Percentiles rank a stretch among this genome's conserved stretches.
These are phyloP conservation scores for Trichoderma virens DNA, from an alignment of 495 filamentous ascomycete species.

Conservation along the genomic window DNA sequence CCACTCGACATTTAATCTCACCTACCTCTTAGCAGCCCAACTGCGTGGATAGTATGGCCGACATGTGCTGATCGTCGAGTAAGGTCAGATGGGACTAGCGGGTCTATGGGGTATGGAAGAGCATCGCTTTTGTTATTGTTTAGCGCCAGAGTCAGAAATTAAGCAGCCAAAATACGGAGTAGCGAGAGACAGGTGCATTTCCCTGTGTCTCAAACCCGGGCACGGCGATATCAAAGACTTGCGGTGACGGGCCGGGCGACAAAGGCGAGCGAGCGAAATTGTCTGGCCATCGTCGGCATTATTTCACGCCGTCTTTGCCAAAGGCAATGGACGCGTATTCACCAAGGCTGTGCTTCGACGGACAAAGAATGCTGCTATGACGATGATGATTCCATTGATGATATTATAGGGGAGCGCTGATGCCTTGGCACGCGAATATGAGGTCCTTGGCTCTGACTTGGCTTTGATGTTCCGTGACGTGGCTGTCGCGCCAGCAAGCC, in stretches of 20 bases:
- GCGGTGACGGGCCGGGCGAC: background rate
- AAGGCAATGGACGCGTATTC: background rate
- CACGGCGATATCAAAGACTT: background rate
- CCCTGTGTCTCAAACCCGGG: background rate
- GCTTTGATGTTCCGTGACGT: background rate
- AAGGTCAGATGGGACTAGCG: background rate
- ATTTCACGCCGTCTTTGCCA: background rate
- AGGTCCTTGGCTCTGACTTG: background rate
- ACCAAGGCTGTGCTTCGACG: background rate
- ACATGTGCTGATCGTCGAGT: background rate
- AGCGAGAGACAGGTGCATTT: conserved; percentile 3
- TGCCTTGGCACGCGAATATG: background rate
- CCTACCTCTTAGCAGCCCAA: too few species aligned
- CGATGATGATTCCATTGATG: background rate
- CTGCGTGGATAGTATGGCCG: background rate
- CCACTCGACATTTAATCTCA: too few species aligned
- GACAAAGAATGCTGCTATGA: background rate
- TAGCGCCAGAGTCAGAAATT: background rate
- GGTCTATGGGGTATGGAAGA: background rate
- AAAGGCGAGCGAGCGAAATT: too few species aligned
- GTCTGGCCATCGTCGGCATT: background rate
- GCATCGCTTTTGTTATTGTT: background rate
- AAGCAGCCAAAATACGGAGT: background rate
- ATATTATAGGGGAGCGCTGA: background rate
- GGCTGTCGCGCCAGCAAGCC: background rate